Evolutionary conservation across 2,329 filamentous ascomycete genomes (phyloP).

Genomic region (Tolypocladium capitatum): DNA sequence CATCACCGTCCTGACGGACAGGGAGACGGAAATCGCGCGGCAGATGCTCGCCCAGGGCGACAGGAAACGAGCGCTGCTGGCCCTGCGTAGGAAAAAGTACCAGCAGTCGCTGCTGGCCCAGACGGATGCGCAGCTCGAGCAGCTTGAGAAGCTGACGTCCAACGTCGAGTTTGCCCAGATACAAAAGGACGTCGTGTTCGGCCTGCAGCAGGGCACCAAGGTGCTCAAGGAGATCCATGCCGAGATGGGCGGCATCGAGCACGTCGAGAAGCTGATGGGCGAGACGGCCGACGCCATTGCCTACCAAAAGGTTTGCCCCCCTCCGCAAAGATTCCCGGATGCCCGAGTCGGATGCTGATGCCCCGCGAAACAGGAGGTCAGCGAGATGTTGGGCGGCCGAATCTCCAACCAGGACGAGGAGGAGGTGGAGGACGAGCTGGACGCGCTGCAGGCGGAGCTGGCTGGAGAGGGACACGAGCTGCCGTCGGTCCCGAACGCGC

Average conservation of each 20-base stretch:
- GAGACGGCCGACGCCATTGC: constrained; percentile 82
- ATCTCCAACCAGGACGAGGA: constrained; percentile 95
- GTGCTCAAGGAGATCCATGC: constrained; percentile 84
- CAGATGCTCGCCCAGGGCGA: constrained; percentile 71
- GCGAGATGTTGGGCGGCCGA: constrained; percentile 73
- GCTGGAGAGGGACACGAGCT: constrained; percentile 11
- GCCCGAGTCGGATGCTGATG: constrained; percentile 2
- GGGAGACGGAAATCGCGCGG: constrained; percentile 75
- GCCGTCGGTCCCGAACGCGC: constrained; percentile 19
- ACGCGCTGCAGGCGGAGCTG: constrained; percentile 50
- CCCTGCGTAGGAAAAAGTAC: constrained; percentile 90
- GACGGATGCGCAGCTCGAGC: constrained; percentile 86
- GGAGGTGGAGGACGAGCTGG: constrained; percentile 92
- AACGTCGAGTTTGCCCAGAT: constrained; percentile 93
- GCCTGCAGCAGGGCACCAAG: constrained; percentile 78
- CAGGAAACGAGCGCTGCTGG: constrained; percentile 70
- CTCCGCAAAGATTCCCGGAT: background rate
- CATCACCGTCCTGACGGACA: constrained; percentile 72
- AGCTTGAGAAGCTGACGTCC: constrained; percentile 76
- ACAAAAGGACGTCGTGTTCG: constrained; percentile 91
- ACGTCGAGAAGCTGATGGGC: constrained; percentile 89
- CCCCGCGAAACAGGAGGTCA: constrained; percentile 56
- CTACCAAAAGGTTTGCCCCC: constrained; percentile 62
- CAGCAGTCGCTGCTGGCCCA: constrained; percentile 80
- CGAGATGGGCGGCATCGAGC: constrained; percentile 91